Evolutionary conservation across 768 basidiomycete species (phyloP).

Genomic region (Amanita phalloides): DNA sequence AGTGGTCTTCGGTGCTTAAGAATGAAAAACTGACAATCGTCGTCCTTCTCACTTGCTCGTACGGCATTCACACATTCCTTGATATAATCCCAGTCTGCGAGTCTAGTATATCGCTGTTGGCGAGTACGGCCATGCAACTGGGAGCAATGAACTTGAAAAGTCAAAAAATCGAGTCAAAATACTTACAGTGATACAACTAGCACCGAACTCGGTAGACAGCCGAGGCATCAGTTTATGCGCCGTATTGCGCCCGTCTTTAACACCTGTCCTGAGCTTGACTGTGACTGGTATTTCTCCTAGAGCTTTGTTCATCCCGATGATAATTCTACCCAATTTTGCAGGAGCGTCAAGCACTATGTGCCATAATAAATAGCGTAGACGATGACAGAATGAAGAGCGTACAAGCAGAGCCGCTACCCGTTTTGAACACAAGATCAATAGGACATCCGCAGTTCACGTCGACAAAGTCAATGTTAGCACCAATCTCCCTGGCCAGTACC

Average conservation of each 20-base stretch:
- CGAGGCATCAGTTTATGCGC: constrained; percentile 90
- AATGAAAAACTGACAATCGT: constrained; percentile 42
- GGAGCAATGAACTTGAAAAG: background rate
- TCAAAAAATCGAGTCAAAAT: background rate
- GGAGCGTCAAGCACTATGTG: constrained; percentile 71
- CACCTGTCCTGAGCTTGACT: constrained; percentile 85
- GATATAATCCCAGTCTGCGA: constrained; percentile 95
- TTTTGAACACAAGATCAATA: constrained; percentile 90
- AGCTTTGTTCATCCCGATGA: constrained; percentile 86
- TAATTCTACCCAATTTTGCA: constrained; percentile 73
- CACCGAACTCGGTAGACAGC: constrained; percentile 41
- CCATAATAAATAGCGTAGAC: background rate
- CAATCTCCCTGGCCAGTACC: constrained; percentile 59
- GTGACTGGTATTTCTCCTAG: constrained; percentile 89
- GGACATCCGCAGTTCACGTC: constrained; percentile 97
- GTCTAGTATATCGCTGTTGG: constrained; percentile 87
- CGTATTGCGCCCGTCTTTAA: constrained; percentile 77
- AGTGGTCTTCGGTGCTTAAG: background rate
- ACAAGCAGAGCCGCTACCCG: constrained; percentile 86
- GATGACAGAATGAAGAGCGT: constrained; percentile 19
- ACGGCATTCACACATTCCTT: constrained; percentile 78
- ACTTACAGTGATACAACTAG: constrained; percentile 33
- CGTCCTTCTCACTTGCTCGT: constrained; percentile 56
- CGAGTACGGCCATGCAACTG: constrained; percentile 94
- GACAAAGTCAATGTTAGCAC: constrained; percentile 71